Conservation (phyloP, 2,329 filamentous ascomycete species). For the Calonectria fujianensis region DNA sequence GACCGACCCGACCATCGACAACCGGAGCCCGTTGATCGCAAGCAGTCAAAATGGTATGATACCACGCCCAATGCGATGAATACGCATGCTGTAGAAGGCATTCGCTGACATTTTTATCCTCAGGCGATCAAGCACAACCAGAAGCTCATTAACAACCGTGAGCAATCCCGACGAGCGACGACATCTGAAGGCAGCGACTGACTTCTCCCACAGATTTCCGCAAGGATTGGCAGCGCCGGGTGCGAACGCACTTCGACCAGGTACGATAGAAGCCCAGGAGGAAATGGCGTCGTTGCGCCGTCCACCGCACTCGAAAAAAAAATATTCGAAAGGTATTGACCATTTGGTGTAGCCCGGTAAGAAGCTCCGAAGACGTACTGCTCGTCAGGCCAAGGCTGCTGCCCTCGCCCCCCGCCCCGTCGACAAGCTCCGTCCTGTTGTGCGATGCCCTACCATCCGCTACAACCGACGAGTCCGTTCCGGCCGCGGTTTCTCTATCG, state of each 20-base stretch:
- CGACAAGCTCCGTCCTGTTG: constrained; percentile 96
- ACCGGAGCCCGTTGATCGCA: constrained; percentile 70
- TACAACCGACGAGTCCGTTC: constrained; percentile 99
- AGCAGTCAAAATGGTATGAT: constrained; percentile 73
- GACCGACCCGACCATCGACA: constrained; percentile 66
- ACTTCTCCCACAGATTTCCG: constrained; percentile 84
- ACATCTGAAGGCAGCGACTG: constrained; percentile 61
- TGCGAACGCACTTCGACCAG: constrained; percentile 99
- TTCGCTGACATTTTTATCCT: constrained; percentile 58
- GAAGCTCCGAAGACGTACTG: constrained; percentile 94
- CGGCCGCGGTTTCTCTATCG: constrained; percentile 97
- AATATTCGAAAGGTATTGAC: constrained; percentile 58
- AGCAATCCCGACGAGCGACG: constrained; percentile 64
- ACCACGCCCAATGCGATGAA: constrained; percentile 49
- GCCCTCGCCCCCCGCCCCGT: constrained; percentile 96
- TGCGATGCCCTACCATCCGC: constrained; percentile 98
- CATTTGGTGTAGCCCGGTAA: constrained; percentile 84
- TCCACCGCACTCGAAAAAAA: constrained; percentile 41
- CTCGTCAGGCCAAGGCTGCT: constrained; percentile 95
- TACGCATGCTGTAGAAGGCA: constrained; percentile 43
- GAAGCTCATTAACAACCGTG: constrained; percentile 97
- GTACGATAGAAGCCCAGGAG: constrained; percentile 72
- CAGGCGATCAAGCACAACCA: constrained; percentile 99
- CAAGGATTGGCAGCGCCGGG: constrained; percentile 99
- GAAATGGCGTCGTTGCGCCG: constrained; percentile 42